Evolutionary conservation across 768 basidiomycete species (phyloP), one percentile per base, ranked within the genome.

Genomic region (Roridomyces roridus): DNA sequence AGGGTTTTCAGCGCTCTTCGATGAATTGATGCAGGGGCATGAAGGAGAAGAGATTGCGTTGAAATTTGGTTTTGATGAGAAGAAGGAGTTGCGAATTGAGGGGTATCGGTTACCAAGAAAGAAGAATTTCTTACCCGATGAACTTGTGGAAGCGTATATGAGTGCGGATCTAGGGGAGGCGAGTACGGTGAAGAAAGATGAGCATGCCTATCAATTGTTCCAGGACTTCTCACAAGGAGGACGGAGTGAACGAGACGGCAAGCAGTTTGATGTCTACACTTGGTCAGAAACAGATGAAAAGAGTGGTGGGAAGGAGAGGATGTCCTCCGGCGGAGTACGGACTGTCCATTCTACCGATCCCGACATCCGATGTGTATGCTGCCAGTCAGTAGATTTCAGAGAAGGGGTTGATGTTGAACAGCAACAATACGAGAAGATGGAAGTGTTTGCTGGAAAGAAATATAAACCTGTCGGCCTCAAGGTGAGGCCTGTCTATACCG

Each of bases 1-100:
- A 17, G 53, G 55, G 39, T 56, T 56, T 56, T 56, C 46, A 26
- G 4, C 20, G 4, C n/a, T 34, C 55, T 56, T 56, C 46, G 55
- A 56, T 11, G 55, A 56, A 34, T 49, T 56, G 17, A 56, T 46
- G 35, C 36, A 18, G 1, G 20, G 3, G 6, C 15, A 28, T 9
- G 17, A 49, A 28, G 40, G 40, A 41, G 46, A 18, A 31, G 55
- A 56, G 21, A 5, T 48, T 18, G 55, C 46, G 17, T 14, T 56
- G 7, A 37, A 24, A 12, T 23, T 56, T 18, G 57, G 40, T 0
- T 52, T 59, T 15, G 18, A 51, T 21, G 24, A 47, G 26, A 9
- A 35, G 4, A 28, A n/a, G 2, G 45, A 51, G 15, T 2, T 48
- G 6, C n/a, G 42, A 25, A 59, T 59, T 3, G 29, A 53, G 12